phyloP scores from a whole-genome alignment of 2,329 filamentous ascomycete genomes.

The Exophiala oligosperma region DNA sequence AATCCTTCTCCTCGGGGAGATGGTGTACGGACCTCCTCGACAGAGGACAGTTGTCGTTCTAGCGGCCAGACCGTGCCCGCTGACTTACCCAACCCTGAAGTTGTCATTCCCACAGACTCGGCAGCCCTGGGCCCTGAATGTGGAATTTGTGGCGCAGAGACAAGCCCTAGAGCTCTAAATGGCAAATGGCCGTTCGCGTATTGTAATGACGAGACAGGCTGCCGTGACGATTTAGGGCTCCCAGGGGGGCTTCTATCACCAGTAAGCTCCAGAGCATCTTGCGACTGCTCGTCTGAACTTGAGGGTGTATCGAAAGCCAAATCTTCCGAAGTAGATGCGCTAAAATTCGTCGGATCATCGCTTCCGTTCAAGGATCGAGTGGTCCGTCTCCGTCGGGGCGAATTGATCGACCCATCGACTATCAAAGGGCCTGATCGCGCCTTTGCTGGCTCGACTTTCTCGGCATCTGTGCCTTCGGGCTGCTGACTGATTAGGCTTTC shows the following conservation, averaged over 20 bases:
- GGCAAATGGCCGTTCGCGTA: slow-evolving; percentile 14
- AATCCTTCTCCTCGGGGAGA: slow-evolving; percentile 28
- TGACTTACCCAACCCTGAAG: slow-evolving; percentile 3
- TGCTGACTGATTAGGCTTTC: slow-evolving; percentile 2
- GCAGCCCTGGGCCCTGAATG: background rate
- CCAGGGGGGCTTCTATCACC: slow-evolving; percentile 8
- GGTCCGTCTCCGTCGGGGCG: slow-evolving; percentile 33
- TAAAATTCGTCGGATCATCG: slow-evolving; percentile 38
- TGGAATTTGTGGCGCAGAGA: background rate
- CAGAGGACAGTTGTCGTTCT: slow-evolving; percentile 29
- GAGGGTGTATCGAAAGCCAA: slow-evolving; percentile 34
- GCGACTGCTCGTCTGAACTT: slow-evolving; percentile 32
- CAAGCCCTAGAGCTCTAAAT: background rate
- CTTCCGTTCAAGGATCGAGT: slow-evolving; percentile 36
- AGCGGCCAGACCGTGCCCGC: slow-evolving; percentile 14
- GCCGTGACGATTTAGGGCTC: slow-evolving; percentile 6
- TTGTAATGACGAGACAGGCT: background rate
- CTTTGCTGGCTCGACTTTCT: slow-evolving; percentile 20
- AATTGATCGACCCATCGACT: slow-evolving; percentile 44
- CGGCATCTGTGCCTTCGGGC: slow-evolving; percentile 1
- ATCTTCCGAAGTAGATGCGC: slow-evolving; percentile 42
- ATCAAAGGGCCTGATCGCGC: slow-evolving; percentile 44
- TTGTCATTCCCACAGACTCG: slow-evolving; percentile 6
- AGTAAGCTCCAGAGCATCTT: slow-evolving; percentile 17
- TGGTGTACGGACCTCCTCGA: slow-evolving; percentile 34